Evolutionary conservation across 495 filamentous ascomycete genomes (phyloP).

Genomic region (Penicillium lagena): DNA sequence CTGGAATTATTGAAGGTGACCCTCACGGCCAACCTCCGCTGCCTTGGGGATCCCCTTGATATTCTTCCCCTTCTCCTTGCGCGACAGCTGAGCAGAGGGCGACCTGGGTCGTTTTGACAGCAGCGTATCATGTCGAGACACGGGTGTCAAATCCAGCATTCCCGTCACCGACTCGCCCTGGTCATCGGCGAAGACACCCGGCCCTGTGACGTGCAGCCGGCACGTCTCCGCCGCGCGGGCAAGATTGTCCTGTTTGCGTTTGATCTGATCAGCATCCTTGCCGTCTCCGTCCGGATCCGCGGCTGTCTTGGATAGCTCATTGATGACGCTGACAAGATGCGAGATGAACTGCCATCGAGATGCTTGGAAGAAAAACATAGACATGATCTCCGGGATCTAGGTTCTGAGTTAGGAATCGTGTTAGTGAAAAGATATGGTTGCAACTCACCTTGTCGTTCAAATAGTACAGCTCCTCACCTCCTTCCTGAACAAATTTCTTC

Average conservation of each 20-base stretch:
- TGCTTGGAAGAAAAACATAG: conserved; percentile 79
- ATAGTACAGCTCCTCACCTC: conserved; percentile 72
- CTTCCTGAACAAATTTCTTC: conserved; percentile 70
- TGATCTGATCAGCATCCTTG: conserved; percentile 22
- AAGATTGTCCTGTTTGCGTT: conserved; percentile 37
- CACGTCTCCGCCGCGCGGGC: conserved; percentile 27
- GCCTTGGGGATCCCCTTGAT: conserved; percentile 45
- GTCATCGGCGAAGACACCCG: conserved; percentile 25
- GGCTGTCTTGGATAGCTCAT: conserved; percentile 30
- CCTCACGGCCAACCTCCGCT: conserved; percentile 37
- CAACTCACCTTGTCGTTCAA: conserved; percentile 54
- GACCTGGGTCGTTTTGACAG: conserved; percentile 19
- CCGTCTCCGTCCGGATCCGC: conserved; percentile 15
- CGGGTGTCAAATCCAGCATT: conserved; percentile 27
- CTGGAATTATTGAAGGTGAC: conserved; percentile 32
- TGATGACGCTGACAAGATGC: conserved; percentile 55
- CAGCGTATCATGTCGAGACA: conserved; percentile 19
- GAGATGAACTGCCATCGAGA: conserved; percentile 72
- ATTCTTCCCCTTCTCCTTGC: conserved; percentile 25
- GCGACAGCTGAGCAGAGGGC: conserved; percentile 15
- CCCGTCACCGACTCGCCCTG: conserved; percentile 11
- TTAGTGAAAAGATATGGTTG: background rate
- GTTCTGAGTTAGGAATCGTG: background rate
- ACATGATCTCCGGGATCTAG: conserved; percentile 77
- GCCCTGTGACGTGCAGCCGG: conserved; percentile 26